These are phyloP conservation scores for Nakataea oryzae DNA, from an alignment of 2,329 filamentous ascomycete genomes.

Conservation along the genomic window DNA sequence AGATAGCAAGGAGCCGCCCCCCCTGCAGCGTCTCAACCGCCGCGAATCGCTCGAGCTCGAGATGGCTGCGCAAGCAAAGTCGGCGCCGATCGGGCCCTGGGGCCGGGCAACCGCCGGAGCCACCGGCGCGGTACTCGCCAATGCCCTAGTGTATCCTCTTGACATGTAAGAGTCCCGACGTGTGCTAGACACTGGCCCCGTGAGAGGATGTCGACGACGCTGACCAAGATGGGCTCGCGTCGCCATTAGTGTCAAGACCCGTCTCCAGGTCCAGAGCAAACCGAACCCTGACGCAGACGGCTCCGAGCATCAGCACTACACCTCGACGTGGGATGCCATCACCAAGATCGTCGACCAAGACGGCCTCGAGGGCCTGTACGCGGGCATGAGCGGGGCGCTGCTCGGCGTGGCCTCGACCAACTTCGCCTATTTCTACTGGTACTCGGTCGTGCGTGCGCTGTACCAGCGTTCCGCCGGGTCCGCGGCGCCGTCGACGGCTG, in stretches of 20 bases:
- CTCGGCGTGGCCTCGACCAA: conserved; percentile 94
- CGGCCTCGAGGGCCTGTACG: conserved; percentile 73
- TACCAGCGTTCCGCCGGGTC: conserved; percentile 51
- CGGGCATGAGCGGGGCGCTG: conserved; percentile 76
- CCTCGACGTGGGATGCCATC: conserved; percentile 80
- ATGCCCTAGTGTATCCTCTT: conserved; percentile 89
- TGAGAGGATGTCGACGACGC: background rate
- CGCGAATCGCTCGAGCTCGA: background rate
- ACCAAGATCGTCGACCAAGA: conserved; percentile 73
- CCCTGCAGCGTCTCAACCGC: background rate
- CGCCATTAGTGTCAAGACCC: conserved; percentile 72
- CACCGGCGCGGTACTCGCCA: conserved; percentile 85
- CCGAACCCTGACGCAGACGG: conserved; percentile 32
- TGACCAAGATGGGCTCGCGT: background rate
- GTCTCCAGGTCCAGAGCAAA: conserved; percentile 89
- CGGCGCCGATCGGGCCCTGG: conserved; percentile 73
- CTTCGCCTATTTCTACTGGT: conserved; percentile 99
- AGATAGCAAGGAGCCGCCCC: background rate
- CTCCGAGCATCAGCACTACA: conserved; percentile 62
- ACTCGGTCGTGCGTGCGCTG: conserved; percentile 73
- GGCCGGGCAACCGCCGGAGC: conserved; percentile 86
- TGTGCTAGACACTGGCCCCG: background rate
- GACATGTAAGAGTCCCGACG: conserved; percentile 67
- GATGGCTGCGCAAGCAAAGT: conserved; percentile 53
- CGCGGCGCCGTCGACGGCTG: conserved; percentile 59